These are phyloP conservation scores for Annulohypoxylon stygium DNA, from an alignment of 495 filamentous ascomycete genomes.

Conservation along the genomic window DNA sequence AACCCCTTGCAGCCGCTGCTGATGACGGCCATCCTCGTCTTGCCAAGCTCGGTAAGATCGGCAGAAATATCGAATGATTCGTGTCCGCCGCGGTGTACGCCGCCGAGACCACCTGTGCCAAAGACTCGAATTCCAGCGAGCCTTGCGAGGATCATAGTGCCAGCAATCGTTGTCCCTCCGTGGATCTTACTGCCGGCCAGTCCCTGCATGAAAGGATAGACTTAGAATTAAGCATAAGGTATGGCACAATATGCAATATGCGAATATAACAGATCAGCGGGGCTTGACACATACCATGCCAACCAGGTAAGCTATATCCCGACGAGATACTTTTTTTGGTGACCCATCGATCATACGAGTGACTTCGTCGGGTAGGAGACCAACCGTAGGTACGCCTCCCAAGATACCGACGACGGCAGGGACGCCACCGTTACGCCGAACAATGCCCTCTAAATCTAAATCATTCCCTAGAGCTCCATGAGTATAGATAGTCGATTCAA, in stretches of 20 bases:
- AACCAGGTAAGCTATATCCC: constrained; percentile 84
- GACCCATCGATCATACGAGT: constrained; percentile 76
- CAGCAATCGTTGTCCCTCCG: constrained; percentile 92
- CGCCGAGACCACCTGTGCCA: constrained; percentile 86
- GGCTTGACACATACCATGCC: constrained; percentile 71
- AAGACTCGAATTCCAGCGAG: constrained; percentile 93
- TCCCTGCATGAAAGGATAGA: constrained; percentile 60
- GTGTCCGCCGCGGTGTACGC: constrained; percentile 93
- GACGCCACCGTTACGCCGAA: constrained; percentile 83
- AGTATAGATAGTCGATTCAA: constrained; percentile 86
- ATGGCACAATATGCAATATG: constrained; percentile 2
- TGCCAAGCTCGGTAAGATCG: constrained; percentile 93
- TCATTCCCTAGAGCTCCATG: constrained; percentile 88
- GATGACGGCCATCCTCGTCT: constrained; percentile 89
- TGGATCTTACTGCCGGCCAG: constrained; percentile 74
- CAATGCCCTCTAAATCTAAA: constrained; percentile 81
- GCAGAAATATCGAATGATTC: constrained; percentile 92
- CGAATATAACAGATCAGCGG: constrained; percentile 1
- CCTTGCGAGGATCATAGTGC: constrained; percentile 90
- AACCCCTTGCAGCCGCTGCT: constrained; percentile 96
- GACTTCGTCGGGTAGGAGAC: constrained; percentile 77
- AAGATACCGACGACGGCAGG: constrained; percentile 94
- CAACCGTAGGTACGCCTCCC: constrained; percentile 83
- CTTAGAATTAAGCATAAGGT: constrained; percentile 29
- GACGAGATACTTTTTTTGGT: constrained; percentile 82